These are phyloP conservation scores for Lactarius akahatsu DNA, from an alignment of 768 basidiomycete genomes.

Conservation along the genomic window DNA sequence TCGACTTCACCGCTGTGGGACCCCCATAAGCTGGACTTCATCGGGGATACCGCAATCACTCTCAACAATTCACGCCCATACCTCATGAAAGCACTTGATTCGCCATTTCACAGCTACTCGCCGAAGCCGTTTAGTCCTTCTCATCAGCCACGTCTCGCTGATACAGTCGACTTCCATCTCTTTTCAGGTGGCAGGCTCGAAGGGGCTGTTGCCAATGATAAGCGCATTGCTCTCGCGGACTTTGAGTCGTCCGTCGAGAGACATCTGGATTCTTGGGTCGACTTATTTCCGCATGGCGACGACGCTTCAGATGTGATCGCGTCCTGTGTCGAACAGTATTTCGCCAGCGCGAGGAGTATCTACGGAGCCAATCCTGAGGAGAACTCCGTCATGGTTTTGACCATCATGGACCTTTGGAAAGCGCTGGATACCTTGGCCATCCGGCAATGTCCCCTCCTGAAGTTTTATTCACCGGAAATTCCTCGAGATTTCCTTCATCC, in stretches of 20 bases:
- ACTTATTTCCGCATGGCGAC: background rate
- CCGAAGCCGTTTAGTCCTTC: background rate
- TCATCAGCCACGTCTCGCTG: background rate
- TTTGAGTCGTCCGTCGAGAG: background rate
- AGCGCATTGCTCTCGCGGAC: background rate
- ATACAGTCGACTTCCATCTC: background rate
- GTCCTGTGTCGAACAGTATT: slow-evolving; percentile 15
- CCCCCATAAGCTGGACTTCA: background rate
- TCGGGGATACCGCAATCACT: slow-evolving; percentile 1
- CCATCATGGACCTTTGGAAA: slow-evolving; percentile 48
- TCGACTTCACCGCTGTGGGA: background rate
- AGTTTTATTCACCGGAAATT: background rate
- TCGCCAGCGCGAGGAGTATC: background rate
- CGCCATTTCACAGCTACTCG: background rate
- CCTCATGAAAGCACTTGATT: background rate
- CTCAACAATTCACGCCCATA: background rate
- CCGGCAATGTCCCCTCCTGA: background rate
- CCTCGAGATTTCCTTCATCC: background rate
- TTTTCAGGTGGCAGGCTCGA: background rate
- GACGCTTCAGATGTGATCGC: background rate
- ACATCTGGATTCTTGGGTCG: background rate
- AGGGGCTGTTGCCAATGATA: background rate
- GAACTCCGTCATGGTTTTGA: slow-evolving; percentile 20
- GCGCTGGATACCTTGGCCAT: slow-evolving; percentile 26
- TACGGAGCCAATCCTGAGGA: slow-evolving; percentile 9